These are phyloP conservation scores for Ganoderma lucidum DNA, from an alignment of 1,284 basidiomycete species.

Conservation along the genomic window DNA sequence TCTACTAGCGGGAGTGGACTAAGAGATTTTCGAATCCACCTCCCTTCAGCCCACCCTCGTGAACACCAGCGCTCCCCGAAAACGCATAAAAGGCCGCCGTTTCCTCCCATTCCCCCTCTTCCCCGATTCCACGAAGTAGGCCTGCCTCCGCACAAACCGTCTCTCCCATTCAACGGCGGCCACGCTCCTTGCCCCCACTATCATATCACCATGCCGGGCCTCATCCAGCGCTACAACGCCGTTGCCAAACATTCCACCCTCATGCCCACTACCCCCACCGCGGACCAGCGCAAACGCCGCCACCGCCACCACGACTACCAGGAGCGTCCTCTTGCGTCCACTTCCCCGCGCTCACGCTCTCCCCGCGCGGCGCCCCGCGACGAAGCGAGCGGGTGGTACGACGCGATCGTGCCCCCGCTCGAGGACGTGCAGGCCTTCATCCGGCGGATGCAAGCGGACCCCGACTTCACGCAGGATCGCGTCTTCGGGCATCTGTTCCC, in stretches of 20 bases:
- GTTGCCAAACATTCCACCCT: slow-evolving; percentile 24
- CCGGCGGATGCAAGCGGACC: slow-evolving; percentile 25
- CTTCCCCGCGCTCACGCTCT: background rate
- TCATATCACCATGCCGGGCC: slow-evolving; percentile 23
- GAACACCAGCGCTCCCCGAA: background rate
- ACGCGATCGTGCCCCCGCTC: slow-evolving; percentile 28
- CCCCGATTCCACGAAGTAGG: background rate
- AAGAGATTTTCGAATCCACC: background rate
- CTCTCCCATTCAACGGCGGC: background rate
- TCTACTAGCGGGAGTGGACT: slow-evolving; percentile 1
- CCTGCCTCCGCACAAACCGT: background rate
- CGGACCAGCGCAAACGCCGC: slow-evolving; percentile 5
- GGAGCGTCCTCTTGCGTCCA: background rate
- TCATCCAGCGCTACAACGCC: slow-evolving; percentile 31
- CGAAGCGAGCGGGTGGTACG: slow-evolving; percentile 28
- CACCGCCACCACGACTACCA: background rate
- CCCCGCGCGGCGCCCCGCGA: slow-evolving; percentile 7
- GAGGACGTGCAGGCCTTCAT: slow-evolving; percentile 28
- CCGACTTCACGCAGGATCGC: slow-evolving; percentile 28
- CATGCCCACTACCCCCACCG: slow-evolving; percentile 25
- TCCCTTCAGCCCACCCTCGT: background rate
- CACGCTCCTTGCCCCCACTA: background rate
- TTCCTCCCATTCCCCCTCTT: background rate
- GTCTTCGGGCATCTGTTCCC: slow-evolving; percentile 29
- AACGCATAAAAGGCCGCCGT: background rate